Conservation (phyloP, 805 yeast genomes). For the Hanseniaspora guilliermondii region DNA sequence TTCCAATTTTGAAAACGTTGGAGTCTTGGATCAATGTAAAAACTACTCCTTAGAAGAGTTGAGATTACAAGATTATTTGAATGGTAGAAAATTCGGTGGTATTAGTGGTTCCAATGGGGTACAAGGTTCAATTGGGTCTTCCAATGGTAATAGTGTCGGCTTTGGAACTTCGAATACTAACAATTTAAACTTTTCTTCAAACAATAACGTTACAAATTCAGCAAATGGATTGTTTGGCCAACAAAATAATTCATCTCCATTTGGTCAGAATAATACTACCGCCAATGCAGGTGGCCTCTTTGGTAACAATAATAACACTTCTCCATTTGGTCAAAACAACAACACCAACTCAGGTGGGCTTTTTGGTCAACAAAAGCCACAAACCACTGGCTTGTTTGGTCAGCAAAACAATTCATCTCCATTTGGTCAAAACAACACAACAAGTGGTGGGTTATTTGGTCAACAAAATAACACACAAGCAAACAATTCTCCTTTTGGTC, state of each 20-base stretch:
- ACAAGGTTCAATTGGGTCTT: constrained; percentile 26
- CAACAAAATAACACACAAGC: constrained; percentile 17
- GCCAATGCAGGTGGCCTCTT: constrained; percentile 26
- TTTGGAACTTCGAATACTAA: constrained; percentile 13
- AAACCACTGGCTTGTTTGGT: constrained; percentile 29
- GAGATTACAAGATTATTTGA: constrained; percentile 77
- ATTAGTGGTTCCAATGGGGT: constrained; percentile 26
- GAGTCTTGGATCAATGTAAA: constrained; percentile 83
- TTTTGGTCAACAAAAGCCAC: constrained; percentile 27
- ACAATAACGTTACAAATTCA: constrained; percentile 14
- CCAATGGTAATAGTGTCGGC: constrained; percentile 16
- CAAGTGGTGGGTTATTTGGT: constrained; percentile 30
- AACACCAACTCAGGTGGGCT: constrained; percentile 25
- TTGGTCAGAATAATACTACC: constrained; percentile 23
- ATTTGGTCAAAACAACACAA: constrained; percentile 27
- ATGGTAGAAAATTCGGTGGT: constrained; percentile 30
- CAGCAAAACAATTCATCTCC: not conserved
- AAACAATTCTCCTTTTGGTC: constrained; percentile 27
- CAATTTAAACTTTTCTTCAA: constrained; percentile 7
- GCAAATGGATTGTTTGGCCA: constrained; percentile 27
- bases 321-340: constrained; percentile 23
- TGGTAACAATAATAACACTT: constrained; percentile 26
- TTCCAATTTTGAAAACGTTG: constrained; percentile 57
- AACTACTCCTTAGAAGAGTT: constrained; percentile 77
- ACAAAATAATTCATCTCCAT: constrained; percentile 19